phyloP scores from a whole-genome alignment of 139 green algal genomes.

The Chlamydomonas schloesseri region DNA sequence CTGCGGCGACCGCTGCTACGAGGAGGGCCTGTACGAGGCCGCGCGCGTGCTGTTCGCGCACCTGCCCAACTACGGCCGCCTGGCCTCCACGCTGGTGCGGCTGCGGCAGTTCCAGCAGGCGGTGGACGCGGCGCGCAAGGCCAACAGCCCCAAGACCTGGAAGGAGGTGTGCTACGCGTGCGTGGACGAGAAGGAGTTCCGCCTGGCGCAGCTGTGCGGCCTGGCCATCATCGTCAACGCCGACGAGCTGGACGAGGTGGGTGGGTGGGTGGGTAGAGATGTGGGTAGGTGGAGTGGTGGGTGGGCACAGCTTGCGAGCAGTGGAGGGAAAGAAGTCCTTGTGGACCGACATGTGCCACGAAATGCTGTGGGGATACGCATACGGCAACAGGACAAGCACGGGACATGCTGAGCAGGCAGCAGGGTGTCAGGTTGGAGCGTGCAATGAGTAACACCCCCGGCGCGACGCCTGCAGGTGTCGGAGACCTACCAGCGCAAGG shows the following conservation, averaged over 20 bases:
- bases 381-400: too few relatives aligned
- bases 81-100: constrained; percentile 93
- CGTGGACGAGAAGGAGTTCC: constrained; percentile 96
- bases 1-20: constrained; percentile 75
- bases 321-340: neutral
- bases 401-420: too few relatives aligned
- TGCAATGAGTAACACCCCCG: too few relatives aligned
- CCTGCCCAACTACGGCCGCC: constrained; percentile 95
- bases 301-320: too few relatives aligned
- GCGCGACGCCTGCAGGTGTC: constrained; percentile 49
- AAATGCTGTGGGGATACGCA: too few relatives aligned
- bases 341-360: too few relatives aligned
- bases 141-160: constrained; percentile 94
- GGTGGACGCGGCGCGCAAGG: constrained; percentile 97
- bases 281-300: neutral
- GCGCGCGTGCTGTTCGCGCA: constrained; percentile 92
- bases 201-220: constrained; percentile 96
- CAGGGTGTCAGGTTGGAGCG: too few relatives aligned
- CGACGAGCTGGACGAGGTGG: constrained; percentile 97
- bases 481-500: constrained; percentile 94
- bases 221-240: constrained; percentile 99
- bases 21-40: constrained; percentile 95
- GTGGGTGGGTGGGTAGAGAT: neutral
- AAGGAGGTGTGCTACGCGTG: constrained; percentile 97
- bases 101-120: constrained; percentile 93